Evolutionary conservation across 805 yeast species (phyloP), one percentile per base, ranked within the genome.

Genomic region (Myxozyma melibiosi): DNA sequence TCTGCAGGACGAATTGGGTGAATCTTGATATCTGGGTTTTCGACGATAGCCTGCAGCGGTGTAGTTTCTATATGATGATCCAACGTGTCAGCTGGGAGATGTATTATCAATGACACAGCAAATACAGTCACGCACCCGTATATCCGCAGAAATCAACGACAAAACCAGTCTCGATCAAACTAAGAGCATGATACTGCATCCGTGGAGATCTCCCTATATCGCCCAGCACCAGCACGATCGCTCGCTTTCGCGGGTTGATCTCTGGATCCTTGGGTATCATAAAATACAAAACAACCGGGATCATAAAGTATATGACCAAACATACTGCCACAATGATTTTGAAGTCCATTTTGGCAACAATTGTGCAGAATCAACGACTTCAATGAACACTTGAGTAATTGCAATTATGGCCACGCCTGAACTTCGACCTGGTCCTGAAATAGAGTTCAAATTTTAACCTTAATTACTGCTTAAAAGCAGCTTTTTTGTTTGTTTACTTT

Each of bases 171-270:
- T 77, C 71, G n/a, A 86, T 80, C 65, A 94, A 84, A 53, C 92
- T 85, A 55, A 78, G 73, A 0, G 96, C 96, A 70, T 94, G 99
- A 72, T 92, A 88, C 64, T 85, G 80, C 87, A 92, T 94, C 58
- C 99, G 78, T 5, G 99, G 99, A 0, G 97, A 91, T 68, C 90
- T 96, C 13, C 96, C 97, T 52, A 94, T 69, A 68, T 92, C 98
- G 1, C 99, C 99, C 18, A 94, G 74, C 1, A 94, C 99, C 61
- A 89, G 79, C 18, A 94, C 83, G 8, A 87, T 78, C 4, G 89
- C 84, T 51, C 89, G 80, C 61, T 78, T 82, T 22, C 59, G 48
- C 18, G 56, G 40, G 16, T 40, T 35, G 44, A 60, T 37, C 42
- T 40, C 44, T 20, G 64, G 64, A 48, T 59, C 63, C 33, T 39